phyloP scores from a whole-genome alignment of 1,139 yeast species.

The Magnusiomyces tetraspermus region DNA sequence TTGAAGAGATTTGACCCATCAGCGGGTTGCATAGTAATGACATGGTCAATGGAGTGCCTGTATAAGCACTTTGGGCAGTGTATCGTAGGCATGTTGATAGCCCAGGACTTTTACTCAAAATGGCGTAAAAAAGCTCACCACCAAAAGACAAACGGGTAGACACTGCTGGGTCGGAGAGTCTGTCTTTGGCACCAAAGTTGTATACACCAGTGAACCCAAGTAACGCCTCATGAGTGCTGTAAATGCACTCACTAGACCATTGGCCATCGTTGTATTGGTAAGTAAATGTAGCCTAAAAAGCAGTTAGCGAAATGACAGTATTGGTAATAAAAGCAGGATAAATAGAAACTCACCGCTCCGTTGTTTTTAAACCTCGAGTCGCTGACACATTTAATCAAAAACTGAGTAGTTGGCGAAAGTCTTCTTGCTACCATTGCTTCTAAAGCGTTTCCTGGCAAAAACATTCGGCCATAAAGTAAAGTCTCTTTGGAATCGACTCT shows the following conservation, averaged over 20 bases:
- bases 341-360: conserved; percentile 31
- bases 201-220: conserved; percentile 74
- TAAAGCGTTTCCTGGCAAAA: conserved; percentile 75
- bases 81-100: conserved; percentile 77
- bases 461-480: conserved; percentile 71
- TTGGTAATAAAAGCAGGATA: conserved; percentile 18
- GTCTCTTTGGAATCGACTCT: conserved; percentile 31
- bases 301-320: conserved; percentile 31
- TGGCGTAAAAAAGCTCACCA: conserved; percentile 84
- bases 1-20: conserved; percentile 80
- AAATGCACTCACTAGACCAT: conserved; percentile 66
- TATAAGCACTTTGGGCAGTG: conserved; percentile 74
- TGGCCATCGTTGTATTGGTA: conserved; percentile 60
- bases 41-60: conserved; percentile 83
- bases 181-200: conserved; percentile 42
- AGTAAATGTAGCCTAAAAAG: conserved; percentile 46
- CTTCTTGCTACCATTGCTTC: conserved; percentile 83
- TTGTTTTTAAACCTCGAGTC: conserved; percentile 52
- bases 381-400: conserved; percentile 66
- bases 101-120: conserved; percentile 57
- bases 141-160: conserved; percentile 58
- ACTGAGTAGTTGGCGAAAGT: conserved; percentile 49
- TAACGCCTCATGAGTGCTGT: conserved; percentile 84
- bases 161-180: conserved; percentile 26
- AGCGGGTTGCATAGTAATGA: conserved; percentile 84